phyloP scores from a whole-genome alignment of 371 early-diverging fungal species.

The Mucor lusitanicus region DNA sequence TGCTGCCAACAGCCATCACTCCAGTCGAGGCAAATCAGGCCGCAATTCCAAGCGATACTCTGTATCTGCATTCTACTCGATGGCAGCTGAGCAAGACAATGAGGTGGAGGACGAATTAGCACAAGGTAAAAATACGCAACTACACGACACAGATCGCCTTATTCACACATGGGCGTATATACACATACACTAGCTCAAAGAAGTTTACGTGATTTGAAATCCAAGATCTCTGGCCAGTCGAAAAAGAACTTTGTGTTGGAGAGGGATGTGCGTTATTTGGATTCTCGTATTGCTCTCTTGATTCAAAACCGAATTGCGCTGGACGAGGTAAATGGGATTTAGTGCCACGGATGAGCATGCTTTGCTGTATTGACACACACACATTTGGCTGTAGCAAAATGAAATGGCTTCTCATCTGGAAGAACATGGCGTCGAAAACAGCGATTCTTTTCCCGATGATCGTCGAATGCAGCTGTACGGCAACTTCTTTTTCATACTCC shows the following conservation, averaged over 20 bases:
- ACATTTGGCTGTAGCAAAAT: constrained; percentile 66
- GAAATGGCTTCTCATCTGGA: constrained; percentile 79
- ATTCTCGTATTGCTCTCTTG: constrained; percentile 89
- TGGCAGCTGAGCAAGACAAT: constrained; percentile 92
- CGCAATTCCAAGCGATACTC: constrained; percentile 74
- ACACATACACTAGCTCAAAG: constrained; percentile 79
- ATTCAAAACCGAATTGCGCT: constrained; percentile 94
- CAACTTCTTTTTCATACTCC: constrained; percentile 90
- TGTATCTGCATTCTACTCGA: constrained; percentile 87
- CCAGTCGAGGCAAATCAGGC: constrained; percentile 29
- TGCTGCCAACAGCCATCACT: constrained; percentile 48
- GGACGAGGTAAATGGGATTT: constrained; percentile 63
- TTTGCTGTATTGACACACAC: not conserved
- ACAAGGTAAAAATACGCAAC: too few species aligned
- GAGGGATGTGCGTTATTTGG: constrained; percentile 93
- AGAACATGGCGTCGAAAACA: constrained; percentile 71
- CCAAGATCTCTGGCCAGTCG: constrained; percentile 88
- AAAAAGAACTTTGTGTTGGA: constrained; percentile 95
- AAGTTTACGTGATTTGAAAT: constrained; percentile 82
- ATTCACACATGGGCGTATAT: too few species aligned
- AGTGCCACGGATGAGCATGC: too few species aligned
- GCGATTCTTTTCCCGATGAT: constrained; percentile 77
- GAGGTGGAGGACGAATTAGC: constrained; percentile 94
- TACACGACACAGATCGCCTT: too few species aligned
- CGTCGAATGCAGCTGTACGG: constrained; percentile 87